Base-by-base conservation (phyloP, 768 basidiomycete species). In the Cyclocybe cylindracea region DNA sequence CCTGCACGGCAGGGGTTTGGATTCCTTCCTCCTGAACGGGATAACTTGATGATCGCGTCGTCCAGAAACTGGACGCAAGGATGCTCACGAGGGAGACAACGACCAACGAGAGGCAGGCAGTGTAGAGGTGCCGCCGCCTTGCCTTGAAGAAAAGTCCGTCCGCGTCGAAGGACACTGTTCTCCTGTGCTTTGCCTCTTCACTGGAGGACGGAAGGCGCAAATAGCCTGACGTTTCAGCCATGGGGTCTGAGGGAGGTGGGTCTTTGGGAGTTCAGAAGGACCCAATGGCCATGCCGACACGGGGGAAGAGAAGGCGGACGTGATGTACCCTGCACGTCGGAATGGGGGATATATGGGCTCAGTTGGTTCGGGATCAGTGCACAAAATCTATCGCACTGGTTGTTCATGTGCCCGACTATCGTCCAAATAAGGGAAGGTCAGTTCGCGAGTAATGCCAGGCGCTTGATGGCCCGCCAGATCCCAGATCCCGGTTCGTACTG, bases 31-130 rank as follows among this genome's bases (percentile, higher is more conserved):
- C 46, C 13, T 19, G 14, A 33, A 50, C 18, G 18, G 37, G 46
- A 16, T 48, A 43, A 1, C 34, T 31, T 19, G 40, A 34, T 2
- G 58, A 42, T 10, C 38, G 51, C 5, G 54, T 49, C n/a, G 50
- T 53, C 54, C 54, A 56, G 10, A 43, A 40, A 32, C 51, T 54
- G 9, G 62, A 55, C n/a, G 51, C 39, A 3, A 62, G 31, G 11
- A 65, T 32, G 18, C 56, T 44, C 35, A 58, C n/a, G 14, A 58
- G 36, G 7, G 61, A 53, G 10, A 65, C 29, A 1, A 35, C 52
- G 24, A 51, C 44, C n/a, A 65, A 19, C 5, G 51, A 57, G 10
- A 65, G 37, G 32, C 57, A 54, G 31, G 43, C 52, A 31, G 54
- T 54, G 37, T 50, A 43, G 14, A 62, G 48, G 46, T 51, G 51